Conservation (phyloP, 2,329 filamentous ascomycete genomes). For the Cercospora brassicicola region DNA sequence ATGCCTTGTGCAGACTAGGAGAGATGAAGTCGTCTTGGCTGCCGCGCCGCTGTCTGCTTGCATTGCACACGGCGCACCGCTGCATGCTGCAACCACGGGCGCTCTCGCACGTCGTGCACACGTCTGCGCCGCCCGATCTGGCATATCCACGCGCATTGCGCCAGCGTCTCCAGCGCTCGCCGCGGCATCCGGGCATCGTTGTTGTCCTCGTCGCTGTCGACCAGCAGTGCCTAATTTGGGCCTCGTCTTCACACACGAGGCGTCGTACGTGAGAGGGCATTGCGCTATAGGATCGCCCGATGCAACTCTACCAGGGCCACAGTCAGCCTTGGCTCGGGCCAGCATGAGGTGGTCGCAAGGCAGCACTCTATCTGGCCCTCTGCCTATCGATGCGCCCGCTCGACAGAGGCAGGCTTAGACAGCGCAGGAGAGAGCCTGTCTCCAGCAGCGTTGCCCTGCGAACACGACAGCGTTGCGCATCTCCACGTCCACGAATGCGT, state of each 20-base stretch:
- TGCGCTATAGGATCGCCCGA: neutral
- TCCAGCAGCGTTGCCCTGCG: slow-evolving; percentile 10
- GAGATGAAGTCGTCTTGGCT: slow-evolving; percentile 2
- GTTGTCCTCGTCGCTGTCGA: neutral
- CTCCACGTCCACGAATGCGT: slow-evolving; percentile 5
- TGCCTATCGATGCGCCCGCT: neutral
- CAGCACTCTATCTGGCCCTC: slow-evolving; percentile 4
- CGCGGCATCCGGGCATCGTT: neutral
- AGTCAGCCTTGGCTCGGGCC: slow-evolving; percentile 12
- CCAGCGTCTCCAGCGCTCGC: neutral
- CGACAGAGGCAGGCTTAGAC: neutral
- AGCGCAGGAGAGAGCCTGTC: neutral
- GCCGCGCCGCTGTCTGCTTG: neutral
- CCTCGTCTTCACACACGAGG: neutral
- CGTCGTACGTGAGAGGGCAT: neutral
- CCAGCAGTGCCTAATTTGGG: neutral
- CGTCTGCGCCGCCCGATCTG: neutral
- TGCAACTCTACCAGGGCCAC: neutral
- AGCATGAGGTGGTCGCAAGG: slow-evolving; percentile 8
- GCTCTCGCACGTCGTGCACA: neutral
- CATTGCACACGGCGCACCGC: neutral
- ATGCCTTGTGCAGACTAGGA: neutral
- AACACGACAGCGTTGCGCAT: slow-evolving; percentile 5
- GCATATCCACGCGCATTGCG: neutral
- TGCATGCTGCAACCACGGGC: slow-evolving; percentile 1